phyloP scores from a whole-genome alignment of 1,284 basidiomycete species.

The Pascua sp. region DNA sequence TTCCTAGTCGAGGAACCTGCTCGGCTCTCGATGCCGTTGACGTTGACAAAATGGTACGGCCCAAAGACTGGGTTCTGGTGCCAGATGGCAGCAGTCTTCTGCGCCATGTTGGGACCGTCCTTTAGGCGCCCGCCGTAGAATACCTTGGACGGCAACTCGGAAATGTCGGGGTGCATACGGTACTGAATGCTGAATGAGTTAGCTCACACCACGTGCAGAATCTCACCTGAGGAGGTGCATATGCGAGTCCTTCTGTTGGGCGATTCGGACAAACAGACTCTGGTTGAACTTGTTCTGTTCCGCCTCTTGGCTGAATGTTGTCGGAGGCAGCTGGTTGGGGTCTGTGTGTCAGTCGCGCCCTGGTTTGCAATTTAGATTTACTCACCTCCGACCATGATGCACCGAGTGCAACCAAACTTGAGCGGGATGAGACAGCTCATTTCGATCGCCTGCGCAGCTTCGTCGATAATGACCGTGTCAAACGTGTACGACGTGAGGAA shows the following conservation, averaged over 20 bases:
- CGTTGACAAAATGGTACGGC: constrained; percentile 85
- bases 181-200: constrained; percentile 71
- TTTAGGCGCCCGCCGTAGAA: constrained; percentile 81
- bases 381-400: constrained; percentile 89
- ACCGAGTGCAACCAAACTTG: constrained; percentile 78
- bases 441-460: constrained; percentile 96
- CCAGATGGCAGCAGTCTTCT: constrained; percentile 81
- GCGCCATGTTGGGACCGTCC: constrained; percentile 85
- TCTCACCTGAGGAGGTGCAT: constrained; percentile 84
- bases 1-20: constrained; percentile 75
- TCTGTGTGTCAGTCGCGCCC: constrained; percentile 54
- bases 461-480: constrained; percentile 95
- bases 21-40: constrained; percentile 53
- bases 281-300: constrained; percentile 78
- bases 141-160: constrained; percentile 76
- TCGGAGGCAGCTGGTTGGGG: constrained; percentile 94
- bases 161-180: constrained; percentile 98
- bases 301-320: constrained; percentile 87
- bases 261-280: constrained; percentile 87
- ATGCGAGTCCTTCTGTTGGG: constrained; percentile 69
- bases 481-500: constrained; percentile 79
- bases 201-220: background rate
- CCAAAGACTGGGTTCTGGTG: constrained; percentile 76
- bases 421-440: constrained; percentile 94
- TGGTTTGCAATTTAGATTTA: background rate